Evolutionary conservation across 257 asterid species (phyloP), one percentile per base, ranked within the genome.

Genomic region (Capsicum pubescens): DNA sequence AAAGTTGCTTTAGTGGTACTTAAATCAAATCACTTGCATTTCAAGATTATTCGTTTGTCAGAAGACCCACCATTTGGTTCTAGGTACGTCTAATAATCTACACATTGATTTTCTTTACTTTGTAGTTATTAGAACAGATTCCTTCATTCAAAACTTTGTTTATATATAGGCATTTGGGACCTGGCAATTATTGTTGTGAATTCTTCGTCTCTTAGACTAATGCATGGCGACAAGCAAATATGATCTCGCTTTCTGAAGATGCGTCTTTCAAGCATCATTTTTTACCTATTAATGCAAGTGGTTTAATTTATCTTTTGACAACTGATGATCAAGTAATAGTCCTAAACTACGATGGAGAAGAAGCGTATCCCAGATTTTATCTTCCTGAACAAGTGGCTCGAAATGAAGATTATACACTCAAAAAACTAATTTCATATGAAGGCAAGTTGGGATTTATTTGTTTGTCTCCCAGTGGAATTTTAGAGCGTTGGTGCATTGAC

Each of bases 401-500:
- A 4, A 55, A 76, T 15, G 8, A 19, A 0, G 0, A 5, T 1
- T 57, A 66, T 21, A 8, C 3, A 14, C 0, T 3, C 11, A 54
- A 58, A 19, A 42, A 72, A 39, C 50, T 87, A 3, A 6, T 85
- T 26, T 82, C 80, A 6, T 83, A 85, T 9, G 8, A 83, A 42
- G 87, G 86, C 0, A 79, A 77, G 11, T 83, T 87, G 2, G 78
- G 90, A 10, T 52, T 85, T 16, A 19, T 70, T 48, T 82, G 84
- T 10, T 6, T 60, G 15, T 70, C 83, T 9, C 7, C 36, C 39
- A 46, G 64, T 72, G 59, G 46, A 72, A 72, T 19, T 11, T 7
- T 72, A 19, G 11, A 72, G 11, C n/a, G n/a, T 72, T 46, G 36
- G 12, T 72, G 42, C 55, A 14, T 19, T 83, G 11, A 3, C 14